Evolutionary conservation across 2,329 filamentous ascomycete species (phyloP).

Genomic region (Colletotrichum limetticola): DNA sequence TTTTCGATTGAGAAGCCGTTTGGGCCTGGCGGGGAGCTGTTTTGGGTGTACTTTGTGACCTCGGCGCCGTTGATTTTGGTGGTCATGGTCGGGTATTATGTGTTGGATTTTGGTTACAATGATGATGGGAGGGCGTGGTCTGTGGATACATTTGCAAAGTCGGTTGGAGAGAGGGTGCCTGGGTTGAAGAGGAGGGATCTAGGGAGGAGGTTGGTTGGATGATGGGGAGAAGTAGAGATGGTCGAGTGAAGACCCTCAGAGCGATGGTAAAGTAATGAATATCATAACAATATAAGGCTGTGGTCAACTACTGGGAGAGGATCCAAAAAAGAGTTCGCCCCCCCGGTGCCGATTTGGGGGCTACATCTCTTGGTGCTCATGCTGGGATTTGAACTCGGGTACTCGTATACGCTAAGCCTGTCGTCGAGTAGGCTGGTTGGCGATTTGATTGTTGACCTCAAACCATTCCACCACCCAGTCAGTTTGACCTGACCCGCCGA

Average conservation of each 20-base stretch:
- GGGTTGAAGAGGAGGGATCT: not conserved
- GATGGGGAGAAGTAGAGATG: not conserved
- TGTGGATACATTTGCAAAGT: slow-evolving; percentile 27
- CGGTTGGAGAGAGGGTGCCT: not conserved
- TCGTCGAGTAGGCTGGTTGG: no score
- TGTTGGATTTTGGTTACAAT: slow-evolving; percentile 39
- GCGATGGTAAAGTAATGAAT: no score
- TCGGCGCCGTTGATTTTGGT: slow-evolving; percentile 37
- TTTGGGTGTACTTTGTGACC: slow-evolving; percentile 39
- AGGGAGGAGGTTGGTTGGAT: not conserved
- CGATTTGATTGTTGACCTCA: no score
- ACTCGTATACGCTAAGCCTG: no score
- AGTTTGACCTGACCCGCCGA: no score
- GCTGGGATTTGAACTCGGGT: no score
- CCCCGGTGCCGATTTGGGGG: no score
- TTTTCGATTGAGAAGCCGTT: slow-evolving; percentile 40
- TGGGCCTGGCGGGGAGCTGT: slow-evolving; percentile 33
- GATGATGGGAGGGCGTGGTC: slow-evolving; percentile 38
- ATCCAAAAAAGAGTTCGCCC: no score
- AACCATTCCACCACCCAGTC: no score
- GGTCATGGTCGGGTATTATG: slow-evolving; percentile 35
- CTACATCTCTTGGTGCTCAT: no score
- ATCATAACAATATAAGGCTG: no score
- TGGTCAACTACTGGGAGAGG: not conserved
- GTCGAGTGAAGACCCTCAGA: no score